Evolutionary conservation across 148 eudicot species (phyloP), one percentile per base, ranked within the genome.

Genomic region (Rhododendron williamsianum): DNA sequence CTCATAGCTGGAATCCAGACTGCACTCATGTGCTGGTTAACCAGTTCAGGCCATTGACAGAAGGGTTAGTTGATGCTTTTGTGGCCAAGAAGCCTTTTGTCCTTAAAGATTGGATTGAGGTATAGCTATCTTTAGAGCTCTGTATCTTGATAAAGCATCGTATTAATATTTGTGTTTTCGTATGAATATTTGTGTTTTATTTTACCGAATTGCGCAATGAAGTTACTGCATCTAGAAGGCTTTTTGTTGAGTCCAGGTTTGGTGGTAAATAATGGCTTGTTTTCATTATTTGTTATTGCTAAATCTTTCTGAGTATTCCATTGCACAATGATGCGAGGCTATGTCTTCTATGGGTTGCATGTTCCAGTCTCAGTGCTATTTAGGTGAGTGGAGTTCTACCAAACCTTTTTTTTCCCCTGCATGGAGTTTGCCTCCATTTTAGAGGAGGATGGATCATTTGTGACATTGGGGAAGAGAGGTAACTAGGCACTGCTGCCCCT

Each of bases 21-120:
- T 95, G 98, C 93, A 93, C 99, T 19, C 98, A 97, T 91, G 93
- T 94, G 84, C 92, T 97, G 84, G 94, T 95, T 82, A 95, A 94
- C 89, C 94, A 95, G 77, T 91, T 86, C 82, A 87, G 86, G 89
- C 91, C 93, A 83, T 89, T 97, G 86, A 92, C 88, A 19, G 91
- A 91, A 88, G 92, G 89, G 77, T 45, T 91, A 78, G 80, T 93
- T 90, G 98, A 94, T 92, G 91, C 98, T 83, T 87, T 97, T 83
- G 83, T 94, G 87, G 89, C 95, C 38, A 92, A 92, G 86, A 93
- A 89, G 81, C 93, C 91, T 33, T 84, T 97, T 84, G 92, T 92
- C 77, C 85, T 83, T 36, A 85, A 89, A 83, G 91, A 93, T 27
- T 97, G 99, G 99, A 85, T 97, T 56, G 96, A 97, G 98, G 99